Evolutionary conservation across 106 monocot genomes (phyloP).

Genomic region (Dioscorea dumetorum): DNA sequence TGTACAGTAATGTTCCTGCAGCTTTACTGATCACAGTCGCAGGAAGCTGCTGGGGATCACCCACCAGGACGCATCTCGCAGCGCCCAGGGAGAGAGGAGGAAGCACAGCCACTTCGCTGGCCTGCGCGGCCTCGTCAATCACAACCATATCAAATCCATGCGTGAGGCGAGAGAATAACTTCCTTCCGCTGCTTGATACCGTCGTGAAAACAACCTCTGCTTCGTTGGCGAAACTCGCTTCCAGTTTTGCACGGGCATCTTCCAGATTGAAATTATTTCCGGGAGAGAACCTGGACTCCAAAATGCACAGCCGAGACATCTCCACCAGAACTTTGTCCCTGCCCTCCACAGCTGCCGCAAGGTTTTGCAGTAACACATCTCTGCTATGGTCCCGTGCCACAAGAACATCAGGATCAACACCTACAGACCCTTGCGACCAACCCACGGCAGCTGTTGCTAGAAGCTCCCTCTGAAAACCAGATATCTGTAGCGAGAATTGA

Average conservation of each 20-base stretch:
- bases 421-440: conserved; percentile 86
- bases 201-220: conserved; percentile 99
- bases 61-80: conserved; percentile 91
- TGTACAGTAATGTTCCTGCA: conserved; percentile 91
- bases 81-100: conserved; percentile 95
- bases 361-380: conserved; percentile 70
- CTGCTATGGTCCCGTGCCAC: conserved; percentile 74
- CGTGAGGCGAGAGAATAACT: conserved; percentile 80
- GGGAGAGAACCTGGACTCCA: conserved; percentile 70
- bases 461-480: conserved; percentile 63
- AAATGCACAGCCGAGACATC: conserved; percentile 79
- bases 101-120: conserved; percentile 89
- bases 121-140: conserved; percentile 98
- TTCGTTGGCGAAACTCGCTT: conserved; percentile 98
- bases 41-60: conserved; percentile 97
- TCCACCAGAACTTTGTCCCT: conserved; percentile 93
- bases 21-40: conserved; percentile 99
- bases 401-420: conserved; percentile 88
- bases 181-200: conserved; percentile 93
- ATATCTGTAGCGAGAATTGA: conserved; percentile 70
- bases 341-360: conserved; percentile 72
- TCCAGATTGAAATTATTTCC: conserved; percentile 82
- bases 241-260: conserved; percentile 79
- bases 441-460: conserved; percentile 55
- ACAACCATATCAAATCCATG: conserved; percentile 99